A percentile compares a stretch with the other conserved stretches of the same genome.
These are phyloP conservation scores for Phytophthora pistaciae DNA, from an alignment of 352 stramenopile genomes.

Conservation along the genomic window DNA sequence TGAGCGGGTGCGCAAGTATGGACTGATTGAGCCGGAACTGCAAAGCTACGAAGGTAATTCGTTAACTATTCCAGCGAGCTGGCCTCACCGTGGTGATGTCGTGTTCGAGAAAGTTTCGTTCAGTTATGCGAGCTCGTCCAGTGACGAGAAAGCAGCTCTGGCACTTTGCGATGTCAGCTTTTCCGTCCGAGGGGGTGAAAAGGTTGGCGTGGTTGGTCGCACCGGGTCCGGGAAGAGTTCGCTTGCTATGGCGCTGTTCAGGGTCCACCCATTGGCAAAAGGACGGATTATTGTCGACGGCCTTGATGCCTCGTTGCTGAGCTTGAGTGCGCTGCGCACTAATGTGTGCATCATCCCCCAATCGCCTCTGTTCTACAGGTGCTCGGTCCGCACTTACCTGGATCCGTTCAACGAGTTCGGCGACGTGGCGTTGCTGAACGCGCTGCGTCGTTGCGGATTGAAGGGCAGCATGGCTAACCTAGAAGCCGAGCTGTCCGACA, in stretches of 20 bases:
- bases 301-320: conserved; percentile 71
- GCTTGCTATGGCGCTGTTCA: conserved; percentile 65
- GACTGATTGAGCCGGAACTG: conserved; percentile 40
- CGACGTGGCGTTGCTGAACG: conserved; percentile 63
- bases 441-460: conserved; percentile 51
- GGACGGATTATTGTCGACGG: conserved; percentile 92
- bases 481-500: conserved; percentile 70
- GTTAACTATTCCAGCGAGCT: conserved; percentile 26
- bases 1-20: conserved; percentile 54
- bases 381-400: conserved; percentile 92
- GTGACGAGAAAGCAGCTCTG: conserved; percentile 29
- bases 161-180: conserved; percentile 63
- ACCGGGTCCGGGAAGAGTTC: conserved; percentile 72
- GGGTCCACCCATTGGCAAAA: conserved; percentile 42
- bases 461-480: conserved; percentile 43
- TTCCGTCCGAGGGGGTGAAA: conserved; percentile 52
- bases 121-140: conserved; percentile 22
- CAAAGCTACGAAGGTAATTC: conserved; percentile 25
- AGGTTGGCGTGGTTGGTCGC: conserved; percentile 69
- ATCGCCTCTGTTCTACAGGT: conserved; percentile 95
- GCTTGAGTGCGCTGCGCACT: conserved; percentile 48
- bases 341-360: conserved; percentile 83
- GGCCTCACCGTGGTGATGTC: conserved; percentile 41
- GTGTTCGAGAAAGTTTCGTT: conserved; percentile 53
- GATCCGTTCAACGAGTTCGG: conserved; percentile 89